Conservation (phyloP, 306 rosid species). For the Pterocarpus macrocarpus region DNA sequence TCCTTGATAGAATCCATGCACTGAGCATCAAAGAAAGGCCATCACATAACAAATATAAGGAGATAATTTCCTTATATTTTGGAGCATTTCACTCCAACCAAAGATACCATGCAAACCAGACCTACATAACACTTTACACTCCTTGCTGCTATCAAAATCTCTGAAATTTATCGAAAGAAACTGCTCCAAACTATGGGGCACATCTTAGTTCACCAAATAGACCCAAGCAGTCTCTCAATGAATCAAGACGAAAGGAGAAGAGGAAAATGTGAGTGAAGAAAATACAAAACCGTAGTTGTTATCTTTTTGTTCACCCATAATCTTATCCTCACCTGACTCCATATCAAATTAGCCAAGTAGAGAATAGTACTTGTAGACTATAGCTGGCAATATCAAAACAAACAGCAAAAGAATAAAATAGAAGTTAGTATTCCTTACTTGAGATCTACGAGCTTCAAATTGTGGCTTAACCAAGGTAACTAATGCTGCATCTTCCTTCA, state of each 20-base stretch:
- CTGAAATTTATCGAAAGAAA: background rate
- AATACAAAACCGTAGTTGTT: background rate
- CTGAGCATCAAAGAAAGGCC: slow-evolving; percentile 2
- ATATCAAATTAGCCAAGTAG: slow-evolving; percentile 9
- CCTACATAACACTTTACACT: background rate
- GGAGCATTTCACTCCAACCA: slow-evolving; percentile 2
- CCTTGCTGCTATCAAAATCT: background rate
- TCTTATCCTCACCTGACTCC: slow-evolving; percentile 1
- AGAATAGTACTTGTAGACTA: slow-evolving; percentile 4
- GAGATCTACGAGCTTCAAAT: slow-evolving; percentile 91
- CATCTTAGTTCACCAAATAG: slow-evolving; percentile 8
- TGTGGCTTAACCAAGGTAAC: slow-evolving; percentile 94
- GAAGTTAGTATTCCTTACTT: slow-evolving; percentile 60
- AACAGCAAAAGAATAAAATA: background rate
- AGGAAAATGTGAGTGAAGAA: background rate
- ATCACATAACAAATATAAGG: background rate
- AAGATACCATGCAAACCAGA: slow-evolving; percentile 4
- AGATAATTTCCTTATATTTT: slow-evolving; percentile 4
- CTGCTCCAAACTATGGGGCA: background rate
- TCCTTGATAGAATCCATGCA: background rate
- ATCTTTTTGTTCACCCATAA: background rate
- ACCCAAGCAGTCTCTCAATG: slow-evolving; percentile 15
- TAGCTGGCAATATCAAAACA: slow-evolving; percentile 9
- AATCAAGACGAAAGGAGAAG: slow-evolving; percentile 3
- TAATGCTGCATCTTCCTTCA: slow-evolving; percentile 83